Conservation (phyloP, 2,329 filamentous ascomycete species). For the Cyphellophora europaea region DNA sequence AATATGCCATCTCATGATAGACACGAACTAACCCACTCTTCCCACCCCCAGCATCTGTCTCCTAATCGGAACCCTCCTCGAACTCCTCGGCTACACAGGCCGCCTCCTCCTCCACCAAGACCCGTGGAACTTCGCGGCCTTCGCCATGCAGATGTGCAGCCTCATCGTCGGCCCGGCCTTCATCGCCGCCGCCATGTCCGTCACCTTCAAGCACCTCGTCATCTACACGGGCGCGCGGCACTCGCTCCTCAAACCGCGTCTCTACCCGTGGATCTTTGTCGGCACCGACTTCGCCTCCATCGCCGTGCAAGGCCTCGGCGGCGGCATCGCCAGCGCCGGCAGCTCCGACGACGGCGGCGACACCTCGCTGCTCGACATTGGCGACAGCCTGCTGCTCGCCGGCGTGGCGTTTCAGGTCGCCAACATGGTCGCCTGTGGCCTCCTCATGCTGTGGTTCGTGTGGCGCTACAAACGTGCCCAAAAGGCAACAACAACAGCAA, state of each 20-base stretch:
- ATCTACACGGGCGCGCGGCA: slow-evolving; percentile 43
- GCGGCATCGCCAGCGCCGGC: slow-evolving; percentile 43
- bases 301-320: slow-evolving; percentile 48
- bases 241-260: slow-evolving; percentile 36
- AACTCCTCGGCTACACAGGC: slow-evolving; percentile 47
- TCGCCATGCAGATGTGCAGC: slow-evolving; percentile 46
- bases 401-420: slow-evolving; percentile 49
- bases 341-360: slow-evolving; percentile 27
- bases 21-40: too few species aligned
- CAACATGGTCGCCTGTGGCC: slow-evolving; percentile 30
- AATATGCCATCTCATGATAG: too few species aligned
- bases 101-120: slow-evolving; percentile 45
- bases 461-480: slow-evolving; percentile 12
- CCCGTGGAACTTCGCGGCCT: slow-evolving; percentile 39
- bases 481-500: too few species aligned
- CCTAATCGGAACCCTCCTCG: too few species aligned
- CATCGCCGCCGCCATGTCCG: slow-evolving; percentile 45
- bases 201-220: slow-evolving; percentile 49
- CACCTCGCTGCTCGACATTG: too few species aligned
- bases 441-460: slow-evolving; percentile 8
- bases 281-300: slow-evolving; percentile 50
- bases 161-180: slow-evolving; percentile 50
- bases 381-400: slow-evolving; percentile 48
- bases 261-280: slow-evolving; percentile 53
- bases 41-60: too few species aligned